Evolutionary conservation across 73 alveolate species (phyloP).

Genomic region (Paramecium octaurelia): DNA sequence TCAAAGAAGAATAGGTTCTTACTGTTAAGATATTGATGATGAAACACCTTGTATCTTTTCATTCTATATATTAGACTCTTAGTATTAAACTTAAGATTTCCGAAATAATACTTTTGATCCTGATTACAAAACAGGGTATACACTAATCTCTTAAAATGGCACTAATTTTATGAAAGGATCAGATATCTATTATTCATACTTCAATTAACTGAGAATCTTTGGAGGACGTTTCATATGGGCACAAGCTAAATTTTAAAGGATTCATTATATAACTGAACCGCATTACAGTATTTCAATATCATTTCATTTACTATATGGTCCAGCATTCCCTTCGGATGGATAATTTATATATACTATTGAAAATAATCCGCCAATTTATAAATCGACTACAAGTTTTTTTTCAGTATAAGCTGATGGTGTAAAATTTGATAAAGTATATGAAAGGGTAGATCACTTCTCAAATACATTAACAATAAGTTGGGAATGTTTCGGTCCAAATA

Average conservation of each 20-base stretch:
- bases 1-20: not conserved
- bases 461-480: not conserved
- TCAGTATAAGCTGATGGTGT: too few species aligned
- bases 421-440: not conserved
- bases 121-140: not conserved
- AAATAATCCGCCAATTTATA: not conserved
- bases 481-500: not conserved
- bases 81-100: too few species aligned
- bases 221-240: not conserved
- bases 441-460: not conserved
- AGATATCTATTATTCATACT: not conserved
- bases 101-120: not conserved
- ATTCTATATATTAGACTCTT: too few species aligned
- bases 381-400: too few species aligned
- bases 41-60: too few species aligned
- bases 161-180: not conserved
- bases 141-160: not conserved
- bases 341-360: not conserved
- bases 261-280: not conserved
- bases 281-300: not conserved
- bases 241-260: not conserved
- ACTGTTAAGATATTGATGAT: not conserved
- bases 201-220: not conserved
- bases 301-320: not conserved
- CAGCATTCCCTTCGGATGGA: not conserved